Evolutionary conservation across 148 eudicot species (phyloP), one percentile per base, ranked within the genome.

Genomic region (Pharnaceum exiguum): DNA sequence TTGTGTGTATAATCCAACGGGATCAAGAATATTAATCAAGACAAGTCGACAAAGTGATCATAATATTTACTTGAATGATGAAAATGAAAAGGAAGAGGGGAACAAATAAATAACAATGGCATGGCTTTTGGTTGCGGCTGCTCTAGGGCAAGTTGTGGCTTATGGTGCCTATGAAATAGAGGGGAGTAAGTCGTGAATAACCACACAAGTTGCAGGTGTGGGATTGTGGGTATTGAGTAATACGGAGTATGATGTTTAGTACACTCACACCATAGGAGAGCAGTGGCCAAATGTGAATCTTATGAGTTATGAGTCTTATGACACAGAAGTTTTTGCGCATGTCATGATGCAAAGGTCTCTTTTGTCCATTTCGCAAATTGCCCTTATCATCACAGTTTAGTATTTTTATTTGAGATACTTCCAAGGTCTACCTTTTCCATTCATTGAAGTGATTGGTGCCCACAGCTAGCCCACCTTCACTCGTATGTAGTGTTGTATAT

Each of bases 401-500:
- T 37, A 26, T 57, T 55, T 30, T 56, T 8, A 18, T 48, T 66
- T 49, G 18, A 66, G 70, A 66, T 66, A 57, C 50, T 57, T 66
- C 70, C 70, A 66, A 66, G 33, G 32, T 38, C 63, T 21, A 48
- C 55, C 70, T 66, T 66, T 66, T 66, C 49, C 57, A 16, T 17
- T 38, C 57, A 36, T 66, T 66, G 48, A 48, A 38, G 24, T 15
- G 26, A 10, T 11, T 57, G 16, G 63, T 45, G 24, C 38, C 70
- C 63, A 66, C n/a, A n/a, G n/a, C n/a, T n/a, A n/a, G n/a, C n/a
- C 70, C 70, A 66, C 38, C 42, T 57, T 66, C 56, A 32, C 11
- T 10, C 5, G 19, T 18, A 30, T 6, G 40, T n/a, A n/a, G n/a
- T n/a, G n/a, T n/a, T n/a, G n/a, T n/a, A n/a, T n/a, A n/a, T n/a